These are phyloP conservation scores for Phoenix dactylifera DNA, from an alignment of 176 grass and related monocot genomes.

Conservation along the genomic window DNA sequence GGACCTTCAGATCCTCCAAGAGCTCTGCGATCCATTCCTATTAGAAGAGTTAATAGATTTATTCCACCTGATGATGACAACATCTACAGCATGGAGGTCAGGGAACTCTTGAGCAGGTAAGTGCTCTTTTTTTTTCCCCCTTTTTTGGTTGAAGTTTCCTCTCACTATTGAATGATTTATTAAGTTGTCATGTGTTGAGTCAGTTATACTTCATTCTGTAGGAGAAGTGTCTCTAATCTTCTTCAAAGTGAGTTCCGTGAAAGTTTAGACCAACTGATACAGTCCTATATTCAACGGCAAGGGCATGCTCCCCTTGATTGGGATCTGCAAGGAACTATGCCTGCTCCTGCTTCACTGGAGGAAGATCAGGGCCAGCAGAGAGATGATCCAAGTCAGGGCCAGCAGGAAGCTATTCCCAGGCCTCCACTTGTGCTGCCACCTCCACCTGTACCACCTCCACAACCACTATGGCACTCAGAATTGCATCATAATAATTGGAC, in stretches of 20 bases:
- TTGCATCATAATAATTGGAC: conserved; percentile 36
- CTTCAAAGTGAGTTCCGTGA: conserved; percentile 71
- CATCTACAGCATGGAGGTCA: conserved; percentile 62
- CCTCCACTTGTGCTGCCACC: conserved; percentile 14
- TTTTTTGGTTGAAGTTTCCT: too few species aligned
- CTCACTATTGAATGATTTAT: too few species aligned
- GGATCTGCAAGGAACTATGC: conserved; percentile 34
- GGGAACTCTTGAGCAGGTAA: conserved; percentile 82
- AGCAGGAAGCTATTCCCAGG: conserved; percentile 16
- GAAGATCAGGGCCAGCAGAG: conserved; percentile 20
- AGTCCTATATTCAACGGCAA: conserved; percentile 66
- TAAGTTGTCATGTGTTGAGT: too few species aligned
- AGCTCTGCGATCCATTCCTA: conserved; percentile 20
- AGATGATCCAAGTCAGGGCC: conserved; percentile 8
- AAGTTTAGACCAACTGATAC: conserved; percentile 76
- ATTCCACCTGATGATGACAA: conserved; percentile 47
- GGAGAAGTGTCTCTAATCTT: conserved; percentile 88
- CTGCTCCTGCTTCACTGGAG: conserved; percentile 4
- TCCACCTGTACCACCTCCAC: conserved; percentile 22
- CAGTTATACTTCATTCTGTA: conserved; percentile 10
- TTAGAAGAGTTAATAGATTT: conserved; percentile 36
- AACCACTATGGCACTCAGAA: conserved; percentile 36
- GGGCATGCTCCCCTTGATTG: conserved; percentile 35
- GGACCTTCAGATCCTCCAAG: conserved; percentile 9
- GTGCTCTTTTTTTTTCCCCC: conserved; percentile 1